A percentile compares a stretch with the other conserved stretches of the same genome.
Conservation (phyloP, 2,329 filamentous ascomycete species). For the Sclerotinia glacialis region DNA sequence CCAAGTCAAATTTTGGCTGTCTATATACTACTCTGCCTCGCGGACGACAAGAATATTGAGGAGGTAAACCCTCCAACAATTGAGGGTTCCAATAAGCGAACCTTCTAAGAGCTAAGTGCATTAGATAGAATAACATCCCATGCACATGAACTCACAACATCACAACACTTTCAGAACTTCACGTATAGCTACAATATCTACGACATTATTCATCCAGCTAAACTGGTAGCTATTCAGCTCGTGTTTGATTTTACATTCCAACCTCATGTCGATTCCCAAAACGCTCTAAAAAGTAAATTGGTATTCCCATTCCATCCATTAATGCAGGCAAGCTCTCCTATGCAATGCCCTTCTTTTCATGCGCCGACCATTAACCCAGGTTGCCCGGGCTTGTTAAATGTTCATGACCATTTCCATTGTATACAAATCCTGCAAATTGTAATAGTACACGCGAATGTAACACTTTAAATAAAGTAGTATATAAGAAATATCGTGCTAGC, state of each 20-base stretch:
- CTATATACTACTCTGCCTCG: no score
- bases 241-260: background rate
- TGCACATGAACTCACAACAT: background rate
- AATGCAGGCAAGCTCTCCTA: background rate
- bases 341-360: background rate
- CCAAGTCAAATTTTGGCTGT: no score
- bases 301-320: background rate
- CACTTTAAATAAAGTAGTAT: background rate
- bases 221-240: background rate
- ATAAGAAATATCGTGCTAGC: background rate
- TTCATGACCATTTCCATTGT: background rate
- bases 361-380: background rate
- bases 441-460: background rate
- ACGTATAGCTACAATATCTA: background rate
- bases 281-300: slow-evolving; percentile 8
- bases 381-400: background rate
- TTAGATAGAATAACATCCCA: rapidly evolving
- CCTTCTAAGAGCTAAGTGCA: background rate
- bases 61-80: no score
- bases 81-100: no score
- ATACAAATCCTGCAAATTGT: background rate
- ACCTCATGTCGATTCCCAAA: background rate
- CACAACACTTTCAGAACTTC: background rate
- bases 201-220: background rate
- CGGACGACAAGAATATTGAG: no score